Conservation (phyloP, 1,284 basidiomycete species). For the Blastosporella zonata region DNA sequence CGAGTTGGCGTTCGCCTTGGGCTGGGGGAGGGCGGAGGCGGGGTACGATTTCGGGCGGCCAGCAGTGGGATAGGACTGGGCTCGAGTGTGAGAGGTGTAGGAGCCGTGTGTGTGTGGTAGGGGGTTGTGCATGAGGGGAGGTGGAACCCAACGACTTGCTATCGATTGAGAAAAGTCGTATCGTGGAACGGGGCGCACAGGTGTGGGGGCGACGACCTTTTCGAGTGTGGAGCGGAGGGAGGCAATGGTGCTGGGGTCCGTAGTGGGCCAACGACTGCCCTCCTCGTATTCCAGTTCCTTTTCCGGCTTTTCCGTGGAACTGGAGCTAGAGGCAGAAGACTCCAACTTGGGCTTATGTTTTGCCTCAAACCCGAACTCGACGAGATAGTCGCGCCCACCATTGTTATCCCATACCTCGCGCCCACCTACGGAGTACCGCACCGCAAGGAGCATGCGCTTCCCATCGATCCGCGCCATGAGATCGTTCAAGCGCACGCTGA, state of each 20-base stretch:
- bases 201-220: constrained; percentile 41
- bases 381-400: constrained; percentile 73
- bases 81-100: constrained; percentile 24
- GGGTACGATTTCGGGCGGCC: background rate
- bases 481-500: constrained; percentile 65
- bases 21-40: constrained; percentile 2
- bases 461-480: constrained; percentile 72
- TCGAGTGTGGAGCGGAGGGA: constrained; percentile 55
- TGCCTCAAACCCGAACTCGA: constrained; percentile 47
- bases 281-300: constrained; percentile 8
- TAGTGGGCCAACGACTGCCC: constrained; percentile 14
- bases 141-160: constrained; percentile 40
- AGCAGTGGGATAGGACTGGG: constrained; percentile 24
- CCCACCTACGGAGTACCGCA: constrained; percentile 75
- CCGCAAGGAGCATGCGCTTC: constrained; percentile 81
- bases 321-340: background rate
- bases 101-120: constrained; percentile 6
- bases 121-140: background rate
- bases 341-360: background rate
- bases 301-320: background rate
- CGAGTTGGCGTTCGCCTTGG: constrained; percentile 28
- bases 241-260: constrained; percentile 16
- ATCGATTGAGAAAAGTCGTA: constrained; percentile 56
- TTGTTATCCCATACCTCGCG: constrained; percentile 94
- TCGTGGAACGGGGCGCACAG: constrained; percentile 29